phyloP scores from a whole-genome alignment of 2,329 filamentous ascomycete species.

The Fusarium zealandicum region DNA sequence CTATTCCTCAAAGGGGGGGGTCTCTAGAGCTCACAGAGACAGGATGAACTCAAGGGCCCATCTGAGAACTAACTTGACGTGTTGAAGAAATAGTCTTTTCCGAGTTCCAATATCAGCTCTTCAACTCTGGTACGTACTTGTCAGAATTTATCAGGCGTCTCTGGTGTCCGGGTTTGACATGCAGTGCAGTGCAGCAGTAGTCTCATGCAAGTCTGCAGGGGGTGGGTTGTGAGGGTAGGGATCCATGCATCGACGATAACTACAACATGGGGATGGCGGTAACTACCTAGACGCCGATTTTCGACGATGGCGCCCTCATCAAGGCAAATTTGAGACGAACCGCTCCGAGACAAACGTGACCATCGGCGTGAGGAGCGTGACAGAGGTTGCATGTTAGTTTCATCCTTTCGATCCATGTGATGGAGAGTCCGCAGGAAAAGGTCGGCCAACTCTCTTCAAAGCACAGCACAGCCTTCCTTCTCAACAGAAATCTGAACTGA shows the following conservation, averaged over 20 bases:
- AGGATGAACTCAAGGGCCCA: too few relatives aligned
- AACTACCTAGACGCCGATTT: slow-evolving; percentile 15
- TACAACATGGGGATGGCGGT: background rate
- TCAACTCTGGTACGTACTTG: too few relatives aligned
- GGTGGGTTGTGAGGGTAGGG: slow-evolving; percentile 23
- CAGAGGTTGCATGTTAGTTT: background rate
- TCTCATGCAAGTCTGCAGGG: slow-evolving; percentile 32
- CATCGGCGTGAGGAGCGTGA: slow-evolving; percentile 2
- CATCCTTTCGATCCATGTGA: slow-evolving; percentile 1
- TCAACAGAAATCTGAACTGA: slow-evolving; percentile 16
- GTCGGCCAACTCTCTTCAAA: slow-evolving; percentile 3
- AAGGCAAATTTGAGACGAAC: slow-evolving; percentile 16
- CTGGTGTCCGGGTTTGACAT: slow-evolving; percentile 16
- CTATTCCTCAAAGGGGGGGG: too few relatives aligned
- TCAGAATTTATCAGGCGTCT: background rate
- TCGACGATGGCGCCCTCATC: background rate
- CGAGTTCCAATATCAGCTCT: too few relatives aligned
- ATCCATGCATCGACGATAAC: background rate
- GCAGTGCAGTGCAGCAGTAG: slow-evolving; percentile 38
- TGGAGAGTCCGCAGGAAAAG: background rate
- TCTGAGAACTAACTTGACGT: too few relatives aligned
- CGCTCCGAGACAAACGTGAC: slow-evolving; percentile 14
- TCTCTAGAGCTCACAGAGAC: too few relatives aligned
- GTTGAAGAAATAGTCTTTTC: too few relatives aligned
- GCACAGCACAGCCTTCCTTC: slow-evolving; percentile 29